phyloP scores from a whole-genome alignment of 2,329 filamentous ascomycete species.

The Nemania diffusa region DNA sequence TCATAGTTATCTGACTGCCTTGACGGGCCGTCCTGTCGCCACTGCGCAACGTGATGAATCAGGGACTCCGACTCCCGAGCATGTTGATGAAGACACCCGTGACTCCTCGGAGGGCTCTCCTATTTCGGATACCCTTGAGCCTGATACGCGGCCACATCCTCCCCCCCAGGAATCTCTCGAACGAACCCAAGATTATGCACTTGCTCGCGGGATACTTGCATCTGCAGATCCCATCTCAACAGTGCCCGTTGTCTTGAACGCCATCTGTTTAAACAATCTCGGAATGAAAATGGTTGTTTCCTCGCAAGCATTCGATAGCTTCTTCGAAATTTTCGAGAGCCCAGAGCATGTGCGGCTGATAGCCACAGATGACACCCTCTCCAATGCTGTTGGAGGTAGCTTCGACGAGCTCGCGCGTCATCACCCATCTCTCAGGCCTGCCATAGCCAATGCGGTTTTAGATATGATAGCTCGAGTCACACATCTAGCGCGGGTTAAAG shows the following conservation, averaged over 20 bases:
- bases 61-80: conserved; percentile 47
- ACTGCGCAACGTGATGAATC: conserved; percentile 50
- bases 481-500: conserved; percentile 76
- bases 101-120: conserved; percentile 55
- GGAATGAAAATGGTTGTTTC: conserved; percentile 89
- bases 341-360: conserved; percentile 87
- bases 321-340: conserved; percentile 97
- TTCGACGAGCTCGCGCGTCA: conserved; percentile 97
- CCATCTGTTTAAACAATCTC: conserved; percentile 88
- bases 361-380: conserved; percentile 75
- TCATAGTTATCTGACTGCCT: conserved; percentile 83
- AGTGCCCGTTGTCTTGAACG: conserved; percentile 88
- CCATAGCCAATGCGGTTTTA: conserved; percentile 85
- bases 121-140: conserved; percentile 52
- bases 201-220: conserved; percentile 82
- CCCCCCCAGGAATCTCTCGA: conserved; percentile 63
- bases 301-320: conserved; percentile 84
- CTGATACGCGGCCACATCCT: conserved; percentile 61
- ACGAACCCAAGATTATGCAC: conserved; percentile 54
- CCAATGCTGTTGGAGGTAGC: conserved; percentile 78
- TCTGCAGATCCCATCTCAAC: conserved; percentile 88
- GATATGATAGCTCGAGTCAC: conserved; percentile 88
- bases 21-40: conserved; percentile 68
- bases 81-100: conserved; percentile 49
- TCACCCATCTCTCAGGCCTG: conserved; percentile 82